These are phyloP conservation scores for Lactifluus piperatus DNA, from an alignment of 768 basidiomycete genomes.

Conservation along the genomic window DNA sequence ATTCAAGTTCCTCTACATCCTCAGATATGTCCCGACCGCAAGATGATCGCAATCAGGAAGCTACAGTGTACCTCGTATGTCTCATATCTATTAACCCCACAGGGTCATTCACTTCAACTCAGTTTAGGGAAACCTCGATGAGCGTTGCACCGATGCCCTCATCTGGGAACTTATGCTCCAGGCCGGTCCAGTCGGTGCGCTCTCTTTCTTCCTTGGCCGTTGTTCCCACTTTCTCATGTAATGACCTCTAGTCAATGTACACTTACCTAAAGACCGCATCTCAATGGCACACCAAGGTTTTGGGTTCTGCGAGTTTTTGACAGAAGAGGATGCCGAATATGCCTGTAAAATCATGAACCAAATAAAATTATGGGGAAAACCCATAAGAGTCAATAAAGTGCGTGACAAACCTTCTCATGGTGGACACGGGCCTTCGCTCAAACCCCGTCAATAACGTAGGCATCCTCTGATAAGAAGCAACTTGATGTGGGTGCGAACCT, in stretches of 20 bases:
- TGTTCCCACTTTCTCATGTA: not conserved
- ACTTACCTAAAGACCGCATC: conserved; percentile 96
- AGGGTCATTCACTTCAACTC: not conserved
- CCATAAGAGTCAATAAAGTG: conserved; percentile 98
- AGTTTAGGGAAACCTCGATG: conserved; percentile 88
- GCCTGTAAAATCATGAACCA: conserved; percentile 99
- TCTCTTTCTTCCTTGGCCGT: conserved; percentile 11
- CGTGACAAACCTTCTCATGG: conserved; percentile 24
- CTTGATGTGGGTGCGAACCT: conserved; percentile 96
- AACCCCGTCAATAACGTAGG: conserved; percentile 39
- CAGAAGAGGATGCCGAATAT: conserved; percentile 98
- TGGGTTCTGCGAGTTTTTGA: conserved; percentile 98
- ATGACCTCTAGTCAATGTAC: conserved; percentile 71
- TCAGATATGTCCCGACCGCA: conserved; percentile 34
- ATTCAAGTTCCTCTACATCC: not conserved
- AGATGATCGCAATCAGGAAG: conserved; percentile 54
- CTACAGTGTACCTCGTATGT: conserved; percentile 49
- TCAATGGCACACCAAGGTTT: conserved; percentile 99
- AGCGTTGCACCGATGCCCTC: conserved; percentile 86
- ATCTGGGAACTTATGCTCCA: conserved; percentile 99
- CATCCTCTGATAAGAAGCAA: conserved; percentile 96
- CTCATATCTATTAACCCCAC: too few relatives aligned
- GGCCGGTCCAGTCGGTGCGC: conserved; percentile 94
- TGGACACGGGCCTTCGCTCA: not conserved
- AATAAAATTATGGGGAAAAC: conserved; percentile 98